A percentile compares a stretch with the other conserved stretches of the same genome.
phyloP scores from a whole-genome alignment of 495 filamentous ascomycete genomes.

The Neohortaea acidophila region DNA sequence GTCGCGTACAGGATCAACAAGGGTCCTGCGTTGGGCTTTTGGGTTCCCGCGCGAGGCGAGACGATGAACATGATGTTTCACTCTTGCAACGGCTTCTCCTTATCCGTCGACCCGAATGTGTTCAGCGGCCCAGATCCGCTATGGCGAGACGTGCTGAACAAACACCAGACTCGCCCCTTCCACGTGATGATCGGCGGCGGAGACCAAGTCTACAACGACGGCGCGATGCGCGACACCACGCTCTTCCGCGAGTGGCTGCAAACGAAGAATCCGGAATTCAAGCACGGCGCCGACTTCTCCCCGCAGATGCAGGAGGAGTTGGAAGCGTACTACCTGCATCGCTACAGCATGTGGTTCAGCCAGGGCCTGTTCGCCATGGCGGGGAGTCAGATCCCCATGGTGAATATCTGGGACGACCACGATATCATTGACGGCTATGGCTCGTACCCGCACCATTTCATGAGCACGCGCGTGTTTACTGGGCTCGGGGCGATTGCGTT shows the following conservation, averaged over 20 bases:
- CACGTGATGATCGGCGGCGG: constrained; percentile 98
- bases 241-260: constrained; percentile 70
- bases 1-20: constrained; percentile 93
- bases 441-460: constrained; percentile 82
- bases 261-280: constrained; percentile 64
- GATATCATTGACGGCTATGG: constrained; percentile 97
- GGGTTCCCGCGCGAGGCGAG: constrained; percentile 75
- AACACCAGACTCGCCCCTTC: constrained; percentile 82
- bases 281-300: constrained; percentile 58
- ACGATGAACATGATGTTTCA: constrained; percentile 98
- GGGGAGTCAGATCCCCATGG: constrained; percentile 89
- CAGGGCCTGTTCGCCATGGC: constrained; percentile 88
- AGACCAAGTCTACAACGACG: constrained; percentile 94
- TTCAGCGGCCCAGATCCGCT: constrained; percentile 89
- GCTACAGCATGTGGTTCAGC: constrained; percentile 85
- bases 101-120: constrained; percentile 56
- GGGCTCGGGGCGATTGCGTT: constrained; percentile 82
- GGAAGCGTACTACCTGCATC: constrained; percentile 70
- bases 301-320: constrained; percentile 68
- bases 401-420: constrained; percentile 97
- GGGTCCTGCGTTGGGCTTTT: constrained; percentile 79
- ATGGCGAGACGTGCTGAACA: constrained; percentile 90
- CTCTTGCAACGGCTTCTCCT: constrained; percentile 89
- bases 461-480: constrained; percentile 77
- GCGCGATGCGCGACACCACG: constrained; percentile 52